phyloP scores from a whole-genome alignment of 495 filamentous ascomycete species.

The Podospora appendiculata region DNA sequence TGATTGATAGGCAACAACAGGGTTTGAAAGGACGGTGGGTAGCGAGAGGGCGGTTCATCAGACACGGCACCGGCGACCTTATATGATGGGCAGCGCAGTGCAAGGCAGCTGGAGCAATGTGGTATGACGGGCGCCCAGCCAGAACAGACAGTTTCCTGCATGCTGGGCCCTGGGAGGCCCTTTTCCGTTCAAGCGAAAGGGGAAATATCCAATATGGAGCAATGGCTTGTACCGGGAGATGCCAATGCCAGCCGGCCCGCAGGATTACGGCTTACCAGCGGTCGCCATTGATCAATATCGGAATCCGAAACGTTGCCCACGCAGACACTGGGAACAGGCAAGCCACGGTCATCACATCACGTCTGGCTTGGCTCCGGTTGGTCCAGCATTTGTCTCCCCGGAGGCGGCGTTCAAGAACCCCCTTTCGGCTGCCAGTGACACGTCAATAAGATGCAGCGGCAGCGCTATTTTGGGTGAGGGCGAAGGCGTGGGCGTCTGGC shows the following conservation, averaged over 20 bases:
- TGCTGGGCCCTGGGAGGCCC: slow-evolving; percentile 1
- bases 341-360: slow-evolving; percentile 17
- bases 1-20: not conserved
- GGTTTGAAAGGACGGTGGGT: not conserved
- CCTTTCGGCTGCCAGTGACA: slow-evolving; percentile 6
- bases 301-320: not conserved
- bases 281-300: too few relatives aligned
- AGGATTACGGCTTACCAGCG: not conserved
- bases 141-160: not conserved
- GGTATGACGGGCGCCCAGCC: slow-evolving; percentile 1
- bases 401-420: not conserved
- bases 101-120: not conserved
- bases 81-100: slow-evolving; percentile 4
- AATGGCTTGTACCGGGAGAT: not conserved
- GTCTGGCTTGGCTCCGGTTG: slow-evolving; percentile 13
- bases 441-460: slow-evolving; percentile 6
- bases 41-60: not conserved
- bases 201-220: slow-evolving; percentile 9
- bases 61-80: slow-evolving; percentile 1
- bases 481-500: not conserved
- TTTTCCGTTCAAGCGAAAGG: slow-evolving; percentile 15
- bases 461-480: slow-evolving; percentile 1
- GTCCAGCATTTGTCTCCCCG: not conserved
- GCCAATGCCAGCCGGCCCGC: not conserved
- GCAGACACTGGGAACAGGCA: not conserved